These are phyloP conservation scores for Dendrobium officinale DNA, from an alignment of 106 monocot genomes.

Conservation along the genomic window DNA sequence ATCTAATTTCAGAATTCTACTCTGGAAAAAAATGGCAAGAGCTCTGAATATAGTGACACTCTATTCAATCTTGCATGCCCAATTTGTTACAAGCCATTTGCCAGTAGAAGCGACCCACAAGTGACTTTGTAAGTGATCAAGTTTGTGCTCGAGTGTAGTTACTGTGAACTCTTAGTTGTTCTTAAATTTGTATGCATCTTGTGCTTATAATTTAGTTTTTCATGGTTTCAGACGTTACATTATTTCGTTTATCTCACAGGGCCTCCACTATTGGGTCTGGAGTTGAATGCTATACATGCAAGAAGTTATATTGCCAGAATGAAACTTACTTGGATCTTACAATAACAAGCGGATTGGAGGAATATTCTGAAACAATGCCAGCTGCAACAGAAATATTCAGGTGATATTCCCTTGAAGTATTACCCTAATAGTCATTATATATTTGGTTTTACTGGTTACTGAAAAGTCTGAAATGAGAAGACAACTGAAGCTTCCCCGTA, in stretches of 20 bases:
- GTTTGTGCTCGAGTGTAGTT: neutral
- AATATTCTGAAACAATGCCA: conserved; percentile 56
- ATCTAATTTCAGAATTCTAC: conserved; percentile 15
- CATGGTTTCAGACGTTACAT: neutral
- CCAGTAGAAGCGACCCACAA: conserved; percentile 12
- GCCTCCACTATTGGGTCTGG: neutral
- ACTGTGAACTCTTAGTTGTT: neutral
- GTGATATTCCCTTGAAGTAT: conserved; percentile 7
- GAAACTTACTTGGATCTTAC: conserved; percentile 65
- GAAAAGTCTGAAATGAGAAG: neutral
- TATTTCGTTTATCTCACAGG: conserved; percentile 14
- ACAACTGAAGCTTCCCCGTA: neutral
- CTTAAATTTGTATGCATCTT: neutral
- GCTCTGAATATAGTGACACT: neutral
- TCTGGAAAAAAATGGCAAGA: conserved; percentile 3
- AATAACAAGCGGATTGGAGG: conserved; percentile 36
- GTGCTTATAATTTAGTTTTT: neutral
- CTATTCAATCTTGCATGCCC: conserved; percentile 33
- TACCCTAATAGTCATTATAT: neutral
- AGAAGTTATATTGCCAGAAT: conserved; percentile 46
- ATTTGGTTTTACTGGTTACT: neutral
- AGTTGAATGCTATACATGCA: conserved; percentile 54
- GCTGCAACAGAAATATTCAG: conserved; percentile 68
- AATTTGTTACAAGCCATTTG: conserved; percentile 49
- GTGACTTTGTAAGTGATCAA: conserved; percentile 31